Evolutionary conservation across 164 flowering plant species (phyloP).

Genomic region (Nelumbo lutea): DNA sequence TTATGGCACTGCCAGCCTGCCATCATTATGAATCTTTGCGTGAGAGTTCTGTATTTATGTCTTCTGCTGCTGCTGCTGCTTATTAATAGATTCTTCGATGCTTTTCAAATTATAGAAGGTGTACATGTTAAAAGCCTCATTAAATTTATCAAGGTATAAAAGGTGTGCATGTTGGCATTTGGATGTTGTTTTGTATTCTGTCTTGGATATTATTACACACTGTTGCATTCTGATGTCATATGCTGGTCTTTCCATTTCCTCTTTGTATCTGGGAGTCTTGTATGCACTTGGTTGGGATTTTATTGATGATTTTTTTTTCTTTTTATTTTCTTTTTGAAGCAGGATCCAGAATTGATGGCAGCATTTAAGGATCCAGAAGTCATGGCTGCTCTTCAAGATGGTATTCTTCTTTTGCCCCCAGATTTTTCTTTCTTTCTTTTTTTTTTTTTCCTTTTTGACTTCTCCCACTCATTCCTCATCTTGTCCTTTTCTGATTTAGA

Average conservation of each 20-base stretch:
- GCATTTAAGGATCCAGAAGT: slow-evolving; percentile 91
- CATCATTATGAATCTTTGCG: no score
- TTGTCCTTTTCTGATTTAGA: background rate
- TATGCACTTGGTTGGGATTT: background rate
- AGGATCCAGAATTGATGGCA: slow-evolving; percentile 97
- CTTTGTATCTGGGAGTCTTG: background rate
- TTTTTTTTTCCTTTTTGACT: background rate
- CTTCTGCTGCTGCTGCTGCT: no score
- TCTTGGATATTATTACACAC: no score
- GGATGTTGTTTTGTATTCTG: no score
- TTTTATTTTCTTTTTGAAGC: slow-evolving; percentile 15
- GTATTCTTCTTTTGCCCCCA: slow-evolving; percentile 26
- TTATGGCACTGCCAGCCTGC: no score
- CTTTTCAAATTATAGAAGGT: no score
- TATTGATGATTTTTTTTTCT: background rate
- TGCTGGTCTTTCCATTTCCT: background rate
- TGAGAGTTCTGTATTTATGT: no score
- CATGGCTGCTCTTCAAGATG: slow-evolving; percentile 98
- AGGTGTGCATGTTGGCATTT: no score
- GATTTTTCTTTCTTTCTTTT: background rate
- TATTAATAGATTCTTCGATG: no score
- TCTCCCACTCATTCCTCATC: no score
- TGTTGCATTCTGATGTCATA: background rate
- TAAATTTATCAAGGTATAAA: no score
- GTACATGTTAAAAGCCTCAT: no score